Percentiles rank a stretch among this genome's conserved stretches.
phyloP scores from a whole-genome alignment of 2,329 filamentous ascomycete species.

The Fusarium cicatricum region DNA sequence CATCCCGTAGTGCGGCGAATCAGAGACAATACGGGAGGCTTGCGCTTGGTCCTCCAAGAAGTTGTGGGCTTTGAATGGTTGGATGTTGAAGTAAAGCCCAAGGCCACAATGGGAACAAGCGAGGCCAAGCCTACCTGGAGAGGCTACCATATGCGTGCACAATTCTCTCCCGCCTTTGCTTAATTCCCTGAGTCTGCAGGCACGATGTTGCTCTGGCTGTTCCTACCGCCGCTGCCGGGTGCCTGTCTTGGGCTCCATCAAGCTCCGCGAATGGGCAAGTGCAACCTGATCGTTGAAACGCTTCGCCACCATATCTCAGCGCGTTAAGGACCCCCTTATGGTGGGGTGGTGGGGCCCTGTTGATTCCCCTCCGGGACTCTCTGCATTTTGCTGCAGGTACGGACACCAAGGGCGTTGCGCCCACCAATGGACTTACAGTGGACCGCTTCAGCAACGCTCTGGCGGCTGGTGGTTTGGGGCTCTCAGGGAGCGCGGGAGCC shows the following conservation, averaged over 20 bases:
- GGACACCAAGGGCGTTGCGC: constrained; percentile 7
- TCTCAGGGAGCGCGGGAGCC: constrained; percentile 7
- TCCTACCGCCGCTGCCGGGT: constrained; percentile 16
- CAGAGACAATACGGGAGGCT: constrained; percentile 6
- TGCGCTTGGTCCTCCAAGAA: constrained; percentile 7
- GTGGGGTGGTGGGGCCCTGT: constrained; percentile 11
- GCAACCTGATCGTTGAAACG: constrained; percentile 37
- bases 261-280: constrained; percentile 30
- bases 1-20: not conserved
- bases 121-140: not conserved
- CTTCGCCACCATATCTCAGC: constrained; percentile 39
- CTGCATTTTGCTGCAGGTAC: constrained; percentile 35
- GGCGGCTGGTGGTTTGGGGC: constrained; percentile 6
- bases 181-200: constrained; percentile 4
- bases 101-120: not conserved
- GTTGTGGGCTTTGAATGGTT: not conserved
- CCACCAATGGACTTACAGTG: constrained; percentile 32
- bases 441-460: constrained; percentile 20
- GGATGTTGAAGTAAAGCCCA: not conserved
- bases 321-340: constrained; percentile 26
- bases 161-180: not conserved
- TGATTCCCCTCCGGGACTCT: constrained; percentile 1
- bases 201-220: constrained; percentile 5
- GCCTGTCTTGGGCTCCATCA: constrained; percentile 24
- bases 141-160: not conserved